A percentile compares a stretch with the other conserved stretches of the same genome.
These are phyloP conservation scores for Dacryopinax spathularia DNA, from an alignment of 768 basidiomycete species.

Conservation along the genomic window DNA sequence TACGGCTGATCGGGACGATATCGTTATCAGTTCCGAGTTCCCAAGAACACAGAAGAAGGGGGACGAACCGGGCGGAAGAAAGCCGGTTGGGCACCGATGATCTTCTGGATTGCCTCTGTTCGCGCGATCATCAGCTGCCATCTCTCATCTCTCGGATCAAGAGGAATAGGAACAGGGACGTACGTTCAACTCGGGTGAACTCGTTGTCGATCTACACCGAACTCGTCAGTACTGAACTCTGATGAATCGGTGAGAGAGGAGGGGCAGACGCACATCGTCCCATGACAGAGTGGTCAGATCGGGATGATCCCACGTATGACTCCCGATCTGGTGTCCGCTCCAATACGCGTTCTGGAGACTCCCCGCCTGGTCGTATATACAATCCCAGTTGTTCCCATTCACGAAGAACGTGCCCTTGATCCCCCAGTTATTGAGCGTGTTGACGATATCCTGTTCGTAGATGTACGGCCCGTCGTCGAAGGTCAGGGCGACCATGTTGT, in stretches of 20 bases:
- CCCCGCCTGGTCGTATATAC: constrained; percentile 10
- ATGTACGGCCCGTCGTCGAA: constrained; percentile 19
- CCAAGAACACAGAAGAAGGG: background rate
- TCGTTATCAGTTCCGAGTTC: background rate
- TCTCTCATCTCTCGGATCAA: too few species aligned
- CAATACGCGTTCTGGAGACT: constrained; percentile 5
- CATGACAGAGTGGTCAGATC: constrained; percentile 3
- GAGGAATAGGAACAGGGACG: background rate
- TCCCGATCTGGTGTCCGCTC: constrained; percentile 8
- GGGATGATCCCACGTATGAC: constrained; percentile 8
- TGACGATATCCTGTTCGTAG: constrained; percentile 12
- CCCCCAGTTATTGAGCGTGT: constrained; percentile 14
- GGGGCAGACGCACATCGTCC: background rate
- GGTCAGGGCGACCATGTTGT: constrained; percentile 13
- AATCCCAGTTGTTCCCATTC: constrained; percentile 4
- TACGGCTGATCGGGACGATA: constrained; percentile 23
- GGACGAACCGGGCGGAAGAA: constrained; percentile 4
- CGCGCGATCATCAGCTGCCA: background rate
- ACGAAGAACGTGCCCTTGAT: constrained; percentile 34
- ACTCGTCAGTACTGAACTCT: background rate
- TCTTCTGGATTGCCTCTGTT: constrained; percentile 4
- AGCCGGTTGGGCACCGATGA: constrained; percentile 3
- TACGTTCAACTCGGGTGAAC: background rate
- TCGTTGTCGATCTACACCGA: background rate
- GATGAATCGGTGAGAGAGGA: background rate